Conservation (phyloP, 140 eudicot genomes). For the Flaveria floridana region DNA sequence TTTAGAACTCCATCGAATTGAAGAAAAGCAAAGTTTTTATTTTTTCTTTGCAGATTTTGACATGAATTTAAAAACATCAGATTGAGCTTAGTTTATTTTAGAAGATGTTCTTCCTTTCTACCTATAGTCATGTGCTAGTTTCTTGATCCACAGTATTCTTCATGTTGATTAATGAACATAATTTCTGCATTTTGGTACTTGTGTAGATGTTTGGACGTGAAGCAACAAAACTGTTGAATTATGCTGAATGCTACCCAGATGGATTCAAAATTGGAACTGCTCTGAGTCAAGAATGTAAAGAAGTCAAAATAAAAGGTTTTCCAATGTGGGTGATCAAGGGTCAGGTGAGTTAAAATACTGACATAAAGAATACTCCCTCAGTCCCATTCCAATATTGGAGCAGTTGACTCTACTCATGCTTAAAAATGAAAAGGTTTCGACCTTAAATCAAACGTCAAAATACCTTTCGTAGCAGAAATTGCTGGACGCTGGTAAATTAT, state of each 20-base stretch:
- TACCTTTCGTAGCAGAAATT: too few relatives aligned
- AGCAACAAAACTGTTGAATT: constrained; percentile 74
- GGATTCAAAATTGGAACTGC: constrained; percentile 61
- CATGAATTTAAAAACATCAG: neutral
- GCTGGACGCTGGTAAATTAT: neutral
- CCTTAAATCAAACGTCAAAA: too few relatives aligned
- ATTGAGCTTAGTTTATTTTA: neutral
- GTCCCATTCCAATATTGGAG: neutral
- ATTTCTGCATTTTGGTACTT: constrained; percentile 16
- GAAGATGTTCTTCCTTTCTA: neutral
- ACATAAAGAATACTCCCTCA: neutral
- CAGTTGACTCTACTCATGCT: neutral
- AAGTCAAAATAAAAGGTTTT: constrained; percentile 65
- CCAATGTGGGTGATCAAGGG: constrained; percentile 95
- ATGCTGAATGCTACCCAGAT: constrained; percentile 91
- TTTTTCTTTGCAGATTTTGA: neutral
- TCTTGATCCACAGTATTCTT: neutral
- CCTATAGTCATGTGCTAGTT: neutral
- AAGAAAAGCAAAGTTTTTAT: neutral
- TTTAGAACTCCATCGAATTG: neutral
- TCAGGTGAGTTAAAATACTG: constrained; percentile 45
- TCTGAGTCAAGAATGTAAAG: constrained; percentile 59
- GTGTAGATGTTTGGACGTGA: constrained; percentile 87
- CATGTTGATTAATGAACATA: neutral
- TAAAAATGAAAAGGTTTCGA: neutral